phyloP scores from a whole-genome alignment of 331 rosid genomes.

The Malus hybrid region DNA sequence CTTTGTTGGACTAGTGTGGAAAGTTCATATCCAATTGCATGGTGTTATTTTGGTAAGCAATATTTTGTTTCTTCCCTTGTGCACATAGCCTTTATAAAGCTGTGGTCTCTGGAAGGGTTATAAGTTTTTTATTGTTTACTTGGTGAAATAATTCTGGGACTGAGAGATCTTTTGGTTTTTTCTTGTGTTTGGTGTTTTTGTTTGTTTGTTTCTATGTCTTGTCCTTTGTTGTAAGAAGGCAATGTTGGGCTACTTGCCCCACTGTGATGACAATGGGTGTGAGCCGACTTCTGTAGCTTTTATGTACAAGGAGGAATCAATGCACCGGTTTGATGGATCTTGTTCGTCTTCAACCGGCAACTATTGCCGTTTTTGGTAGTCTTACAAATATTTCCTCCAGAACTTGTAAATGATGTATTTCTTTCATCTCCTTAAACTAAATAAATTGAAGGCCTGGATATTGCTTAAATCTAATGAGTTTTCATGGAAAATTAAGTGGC shows the following conservation, averaged over 20 bases:
- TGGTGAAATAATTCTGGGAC: constrained; percentile 84
- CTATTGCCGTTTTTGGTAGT: constrained; percentile 89
- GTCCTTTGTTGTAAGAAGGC: constrained; percentile 95
- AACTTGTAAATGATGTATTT: constrained; percentile 39
- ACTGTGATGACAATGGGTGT: constrained; percentile 99
- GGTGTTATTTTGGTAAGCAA: constrained; percentile 90
- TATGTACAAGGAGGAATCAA: constrained; percentile 91
- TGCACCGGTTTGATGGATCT: constrained; percentile 99
- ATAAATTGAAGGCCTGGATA: constrained; percentile 25
- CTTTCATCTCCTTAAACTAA: constrained; percentile 33
- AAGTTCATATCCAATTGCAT: constrained; percentile 84
- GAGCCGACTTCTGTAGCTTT: constrained; percentile 99
- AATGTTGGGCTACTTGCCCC: constrained; percentile 99
- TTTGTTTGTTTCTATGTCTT: constrained; percentile 92
- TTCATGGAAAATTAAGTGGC: constrained; percentile 20
- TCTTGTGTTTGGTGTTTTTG: constrained; percentile 97
- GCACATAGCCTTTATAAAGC: constrained; percentile 34
- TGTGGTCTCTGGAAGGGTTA: constrained; percentile 36
- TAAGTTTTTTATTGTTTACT: constrained; percentile 40
- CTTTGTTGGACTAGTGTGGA: constrained; percentile 84
- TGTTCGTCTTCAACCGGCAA: constrained; percentile 94
- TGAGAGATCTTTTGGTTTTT: constrained; percentile 86
- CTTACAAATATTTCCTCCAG: constrained; percentile 60
- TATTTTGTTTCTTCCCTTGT: constrained; percentile 50
- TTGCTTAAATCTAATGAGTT: constrained; percentile 12